Evolutionary conservation across 306 rosid species (phyloP), one percentile per base, ranked within the genome.

Genomic region (Urtica urens): DNA sequence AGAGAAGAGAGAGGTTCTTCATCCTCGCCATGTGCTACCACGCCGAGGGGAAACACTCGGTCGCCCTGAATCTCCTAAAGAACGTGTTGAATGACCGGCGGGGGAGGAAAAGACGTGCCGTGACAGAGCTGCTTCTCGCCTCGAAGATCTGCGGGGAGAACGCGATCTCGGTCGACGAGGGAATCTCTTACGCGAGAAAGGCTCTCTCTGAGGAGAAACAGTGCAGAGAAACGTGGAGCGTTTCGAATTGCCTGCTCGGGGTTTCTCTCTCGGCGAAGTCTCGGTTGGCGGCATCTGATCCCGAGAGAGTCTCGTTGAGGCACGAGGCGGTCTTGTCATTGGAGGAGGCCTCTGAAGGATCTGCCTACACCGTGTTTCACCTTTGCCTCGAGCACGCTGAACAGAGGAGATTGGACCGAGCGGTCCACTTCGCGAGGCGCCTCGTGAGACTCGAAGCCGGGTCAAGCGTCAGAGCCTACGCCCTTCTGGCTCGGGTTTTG

Each of bases 311-410:
- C 51, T 60, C 46, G 49, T 55, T 65, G 71, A 88, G 78, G 35
- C 72, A 81, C 41, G 77, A 78, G 64, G 96, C 95, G 40, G 71
- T 88, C 13, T 26, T 49, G 51, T 73, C 80, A 20, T 69, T 88
- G 12, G 61, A 70, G 76, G 62, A 51, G 26, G 72, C 93, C 5
- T 72, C n/a, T 35, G 83, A 78, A 60, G 72, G 67, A 24, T 74
- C 74, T 70, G 88, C 96, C 3, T 65, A 70, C 45, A 62, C 81
- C 47, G 63, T 83, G 22, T 77, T 46, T 65, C 75, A 83, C 68
- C 93, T 88, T 56, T 81, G 90, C 59, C 72, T 88, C 34, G 96
- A 88, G 72, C 69, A 78, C 53, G 95, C 95, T 13, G 96, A 88
- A 64, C 95, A 81, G 53, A 69, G 95, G 54, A 76, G 81, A 60